Percentiles rank a stretch among this genome's conserved stretches.
These are phyloP conservation scores for Ceratocystis lukuohia DNA, from an alignment of 2,329 filamentous ascomycete species.

Conservation along the genomic window DNA sequence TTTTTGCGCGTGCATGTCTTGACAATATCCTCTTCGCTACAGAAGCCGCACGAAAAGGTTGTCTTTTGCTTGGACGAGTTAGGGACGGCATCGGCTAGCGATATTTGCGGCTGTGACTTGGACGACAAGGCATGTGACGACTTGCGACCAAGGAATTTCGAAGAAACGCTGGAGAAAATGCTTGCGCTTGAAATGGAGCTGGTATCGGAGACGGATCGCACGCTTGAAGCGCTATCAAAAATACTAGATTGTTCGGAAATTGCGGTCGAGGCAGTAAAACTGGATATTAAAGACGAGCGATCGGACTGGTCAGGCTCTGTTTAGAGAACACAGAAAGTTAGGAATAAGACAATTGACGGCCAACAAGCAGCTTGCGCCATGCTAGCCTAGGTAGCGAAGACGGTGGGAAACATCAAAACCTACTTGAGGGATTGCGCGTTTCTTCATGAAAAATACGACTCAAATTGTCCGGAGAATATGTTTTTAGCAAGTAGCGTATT, in stretches of 20 bases:
- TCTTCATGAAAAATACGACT: slow-evolving; percentile 21
- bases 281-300: slow-evolving; percentile 27
- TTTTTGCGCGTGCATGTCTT: slow-evolving; percentile 36
- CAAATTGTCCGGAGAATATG: slow-evolving; percentile 21
- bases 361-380: not conserved
- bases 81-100: slow-evolving; percentile 2
- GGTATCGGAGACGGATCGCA: slow-evolving; percentile 30
- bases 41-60: slow-evolving; percentile 31
- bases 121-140: slow-evolving; percentile 21
- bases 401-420: not conserved
- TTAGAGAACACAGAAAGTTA: slow-evolving; percentile 12
- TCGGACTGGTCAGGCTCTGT: slow-evolving; percentile 24
- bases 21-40: slow-evolving; percentile 31
- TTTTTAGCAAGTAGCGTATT: slow-evolving; percentile 22
- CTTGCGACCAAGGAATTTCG: slow-evolving; percentile 27
- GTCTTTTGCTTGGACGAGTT: slow-evolving; percentile 28
- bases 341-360: slow-evolving; percentile 24
- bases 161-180: slow-evolving; percentile 31
- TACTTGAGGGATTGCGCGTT: slow-evolving; percentile 13
- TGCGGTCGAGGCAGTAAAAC: slow-evolving; percentile 26
- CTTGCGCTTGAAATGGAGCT: slow-evolving; percentile 29
- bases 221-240: slow-evolving; percentile 27
- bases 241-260: slow-evolving; percentile 29
- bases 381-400: not conserved
- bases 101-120: slow-evolving; percentile 14